These are phyloP conservation scores for Malassezia sympodialis DNA, from an alignment of 1,284 basidiomycete species.

Conservation along the genomic window DNA sequence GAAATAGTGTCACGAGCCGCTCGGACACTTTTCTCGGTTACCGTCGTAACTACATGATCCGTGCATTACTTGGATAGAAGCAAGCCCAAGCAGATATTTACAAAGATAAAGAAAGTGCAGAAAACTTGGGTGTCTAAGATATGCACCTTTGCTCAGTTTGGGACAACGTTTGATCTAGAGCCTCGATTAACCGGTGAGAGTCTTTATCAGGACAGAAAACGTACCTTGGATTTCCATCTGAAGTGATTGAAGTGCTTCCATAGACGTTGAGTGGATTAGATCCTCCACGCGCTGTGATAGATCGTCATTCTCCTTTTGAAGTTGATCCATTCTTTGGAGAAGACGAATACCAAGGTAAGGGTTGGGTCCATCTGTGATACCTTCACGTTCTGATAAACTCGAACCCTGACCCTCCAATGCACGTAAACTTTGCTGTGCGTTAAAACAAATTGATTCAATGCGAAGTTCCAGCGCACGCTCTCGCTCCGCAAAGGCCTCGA, in stretches of 20 bases:
- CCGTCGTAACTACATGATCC: too few species aligned
- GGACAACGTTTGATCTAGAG: constrained; percentile 2
- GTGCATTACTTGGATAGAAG: too few species aligned
- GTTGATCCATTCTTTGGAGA: constrained; percentile 11
- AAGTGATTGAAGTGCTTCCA: neutral
- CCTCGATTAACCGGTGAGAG: constrained; percentile 10
- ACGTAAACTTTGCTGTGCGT: neutral
- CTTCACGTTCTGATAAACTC: neutral
- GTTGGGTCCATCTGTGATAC: neutral
- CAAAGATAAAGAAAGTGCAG: neutral
- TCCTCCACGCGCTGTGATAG: neutral
- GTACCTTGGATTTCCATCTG: constrained; percentile 8
- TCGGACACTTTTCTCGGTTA: neutral
- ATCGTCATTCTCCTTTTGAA: constrained; percentile 14
- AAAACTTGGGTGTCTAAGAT: neutral
- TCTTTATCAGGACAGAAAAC: constrained; percentile 8
- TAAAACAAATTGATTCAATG: constrained; percentile 8
- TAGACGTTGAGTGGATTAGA: neutral
- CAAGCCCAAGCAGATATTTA: neutral
- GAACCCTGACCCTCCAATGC: neutral
- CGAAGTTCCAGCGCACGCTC: constrained; percentile 9
- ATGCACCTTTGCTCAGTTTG: neutral
- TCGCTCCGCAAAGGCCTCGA: constrained; percentile 7
- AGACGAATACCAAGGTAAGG: constrained; percentile 10
- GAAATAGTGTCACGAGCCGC: neutral